A percentile compares a stretch with the other conserved stretches of the same genome.
Conservation (phyloP, 2,329 filamentous ascomycete genomes). For the Pyricularia pennisetigena region DNA sequence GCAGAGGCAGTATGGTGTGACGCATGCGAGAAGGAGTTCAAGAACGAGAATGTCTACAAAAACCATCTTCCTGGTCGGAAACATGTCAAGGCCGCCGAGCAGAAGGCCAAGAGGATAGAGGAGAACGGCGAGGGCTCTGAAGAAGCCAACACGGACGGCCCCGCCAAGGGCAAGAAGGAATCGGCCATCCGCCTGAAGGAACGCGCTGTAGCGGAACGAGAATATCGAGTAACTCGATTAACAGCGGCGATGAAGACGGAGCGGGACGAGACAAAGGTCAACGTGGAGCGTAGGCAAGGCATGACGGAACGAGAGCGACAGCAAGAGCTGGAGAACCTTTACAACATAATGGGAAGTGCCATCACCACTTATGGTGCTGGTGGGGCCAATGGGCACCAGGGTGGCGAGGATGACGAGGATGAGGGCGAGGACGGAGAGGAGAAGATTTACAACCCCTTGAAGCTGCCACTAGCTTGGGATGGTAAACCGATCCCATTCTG, state of each 20-base stretch:
- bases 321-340: slow-evolving; percentile 83
- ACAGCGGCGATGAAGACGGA: slow-evolving; percentile 77
- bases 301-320: slow-evolving; percentile 96
- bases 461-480: slow-evolving; percentile 93
- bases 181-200: slow-evolving; percentile 64
- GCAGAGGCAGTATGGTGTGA: slow-evolving; percentile 74
- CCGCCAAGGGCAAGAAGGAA: slow-evolving; percentile 14
- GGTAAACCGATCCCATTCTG: slow-evolving; percentile 98
- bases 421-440: slow-evolving; percentile 74
- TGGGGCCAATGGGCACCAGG: not conserved
- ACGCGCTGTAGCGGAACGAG: slow-evolving; percentile 79
- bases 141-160: slow-evolving; percentile 10
- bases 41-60: slow-evolving; percentile 90
- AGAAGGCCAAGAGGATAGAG: slow-evolving; percentile 38
- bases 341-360: slow-evolving; percentile 31
- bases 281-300: slow-evolving; percentile 91
- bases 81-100: slow-evolving; percentile 74
- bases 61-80: slow-evolving; percentile 85
- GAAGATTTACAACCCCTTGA: slow-evolving; percentile 92
- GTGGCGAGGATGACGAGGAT: slow-evolving; percentile 45
- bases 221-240: slow-evolving; percentile 73
- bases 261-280: slow-evolving; percentile 80
- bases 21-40: slow-evolving; percentile 90
- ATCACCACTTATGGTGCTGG: not conserved
- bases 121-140: slow-evolving; percentile 14